These are phyloP conservation scores for Serendipita vermifera DNA, from an alignment of 768 basidiomycete species.

Conservation along the genomic window DNA sequence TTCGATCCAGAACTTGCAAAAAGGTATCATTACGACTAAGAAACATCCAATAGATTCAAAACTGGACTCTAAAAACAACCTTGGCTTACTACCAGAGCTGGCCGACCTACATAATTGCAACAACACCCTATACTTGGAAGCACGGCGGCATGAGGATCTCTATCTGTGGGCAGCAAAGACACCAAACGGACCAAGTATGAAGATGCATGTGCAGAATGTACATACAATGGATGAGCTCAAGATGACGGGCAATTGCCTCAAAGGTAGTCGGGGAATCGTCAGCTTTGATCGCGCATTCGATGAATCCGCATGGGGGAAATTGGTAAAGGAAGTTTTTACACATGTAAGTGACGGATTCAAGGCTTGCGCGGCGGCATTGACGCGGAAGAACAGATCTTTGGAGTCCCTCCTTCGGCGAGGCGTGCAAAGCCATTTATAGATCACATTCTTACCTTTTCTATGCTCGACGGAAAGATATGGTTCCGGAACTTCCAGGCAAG, in stretches of 20 bases:
- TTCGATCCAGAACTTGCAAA: slow-evolving; percentile 1
- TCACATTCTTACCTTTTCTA: slow-evolving; percentile 91
- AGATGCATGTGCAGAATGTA: slow-evolving; percentile 94
- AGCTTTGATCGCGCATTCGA: slow-evolving; percentile 90
- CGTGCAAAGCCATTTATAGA: slow-evolving; percentile 95
- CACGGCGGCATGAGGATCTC: slow-evolving; percentile 85
- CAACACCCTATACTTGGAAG: slow-evolving; percentile 94
- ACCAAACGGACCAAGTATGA: slow-evolving; percentile 94
- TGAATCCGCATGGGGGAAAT: slow-evolving; percentile 67
- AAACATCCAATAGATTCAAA: slow-evolving; percentile 59
- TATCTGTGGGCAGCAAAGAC: slow-evolving; percentile 96
- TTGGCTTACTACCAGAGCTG: slow-evolving; percentile 85
- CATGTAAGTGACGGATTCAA: slow-evolving; percentile 51
- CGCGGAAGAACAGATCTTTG: slow-evolving; percentile 79
- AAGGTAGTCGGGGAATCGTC: slow-evolving; percentile 82
- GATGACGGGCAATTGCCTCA: slow-evolving; percentile 97
- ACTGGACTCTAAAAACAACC: slow-evolving; percentile 90
- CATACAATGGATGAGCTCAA: slow-evolving; percentile 99
- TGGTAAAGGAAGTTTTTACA: slow-evolving; percentile 88
- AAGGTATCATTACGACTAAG: background rate
- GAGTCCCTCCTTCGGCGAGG: slow-evolving; percentile 81
- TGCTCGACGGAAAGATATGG: slow-evolving; percentile 95
- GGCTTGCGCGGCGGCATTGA: no score
- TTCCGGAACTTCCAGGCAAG: slow-evolving; percentile 95
- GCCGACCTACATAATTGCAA: slow-evolving; percentile 97